A percentile compares a stretch with the other conserved stretches of the same genome.
These are phyloP conservation scores for Oryza longistaminata DNA, from an alignment of 176 grass and related monocot species.

Conservation along the genomic window DNA sequence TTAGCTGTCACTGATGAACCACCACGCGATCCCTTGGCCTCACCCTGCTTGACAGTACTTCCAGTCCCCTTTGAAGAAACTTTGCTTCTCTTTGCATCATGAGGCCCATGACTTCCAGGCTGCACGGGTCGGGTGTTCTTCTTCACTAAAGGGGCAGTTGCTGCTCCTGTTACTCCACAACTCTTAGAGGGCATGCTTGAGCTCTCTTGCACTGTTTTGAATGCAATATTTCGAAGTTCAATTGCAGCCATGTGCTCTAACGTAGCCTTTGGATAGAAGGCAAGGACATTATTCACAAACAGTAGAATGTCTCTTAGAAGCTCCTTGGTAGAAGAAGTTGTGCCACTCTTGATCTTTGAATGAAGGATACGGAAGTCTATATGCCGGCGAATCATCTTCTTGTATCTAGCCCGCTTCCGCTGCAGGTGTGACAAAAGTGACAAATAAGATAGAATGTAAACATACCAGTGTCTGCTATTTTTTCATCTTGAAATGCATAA, in stretches of 20 bases:
- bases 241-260: slow-evolving; percentile 71
- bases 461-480: slow-evolving; percentile 9
- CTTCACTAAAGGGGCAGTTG: slow-evolving; percentile 9
- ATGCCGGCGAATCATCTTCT: slow-evolving; percentile 84
- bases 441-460: slow-evolving; percentile 28
- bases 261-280: slow-evolving; percentile 71
- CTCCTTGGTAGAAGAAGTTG: slow-evolving; percentile 68
- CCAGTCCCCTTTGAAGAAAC: slow-evolving; percentile 23
- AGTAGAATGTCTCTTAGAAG: slow-evolving; percentile 77
- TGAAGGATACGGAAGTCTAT: slow-evolving; percentile 73
- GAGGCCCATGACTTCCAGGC: slow-evolving; percentile 26
- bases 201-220: slow-evolving; percentile 50
- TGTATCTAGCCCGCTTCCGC: slow-evolving; percentile 71
- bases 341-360: slow-evolving; percentile 68
- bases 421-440: slow-evolving; percentile 6
- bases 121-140: slow-evolving; percentile 32
- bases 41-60: slow-evolving; percentile 18
- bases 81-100: slow-evolving; percentile 44
- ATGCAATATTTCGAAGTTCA: slow-evolving; percentile 50
- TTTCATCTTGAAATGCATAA: slow-evolving; percentile 21
- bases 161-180: slow-evolving; percentile 4
- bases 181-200: slow-evolving; percentile 18
- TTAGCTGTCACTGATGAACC: neutral
- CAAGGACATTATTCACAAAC: slow-evolving; percentile 71
- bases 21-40: slow-evolving; percentile 19